phyloP scores from a whole-genome alignment of 2,329 filamentous ascomycete species.

The Aciculosporium take region DNA sequence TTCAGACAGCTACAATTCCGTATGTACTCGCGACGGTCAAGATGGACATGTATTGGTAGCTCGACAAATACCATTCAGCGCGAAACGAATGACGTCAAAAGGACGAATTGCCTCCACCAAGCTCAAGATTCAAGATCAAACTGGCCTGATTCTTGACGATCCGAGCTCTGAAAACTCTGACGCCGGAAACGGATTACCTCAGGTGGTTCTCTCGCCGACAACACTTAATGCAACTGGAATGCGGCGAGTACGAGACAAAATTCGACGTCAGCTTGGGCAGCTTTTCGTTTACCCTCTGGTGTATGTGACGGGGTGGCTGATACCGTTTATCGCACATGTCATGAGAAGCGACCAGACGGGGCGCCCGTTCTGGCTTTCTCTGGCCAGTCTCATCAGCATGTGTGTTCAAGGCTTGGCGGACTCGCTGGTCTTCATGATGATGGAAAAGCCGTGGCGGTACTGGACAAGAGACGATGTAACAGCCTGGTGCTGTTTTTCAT shows the following conservation, averaged over 20 bases:
- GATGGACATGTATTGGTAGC: not conserved
- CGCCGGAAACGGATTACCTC: slow-evolving; percentile 8
- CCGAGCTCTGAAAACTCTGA: slow-evolving; percentile 1
- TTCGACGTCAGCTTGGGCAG: slow-evolving; percentile 53
- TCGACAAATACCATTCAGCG: not conserved
- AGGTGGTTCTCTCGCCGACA: slow-evolving; percentile 8
- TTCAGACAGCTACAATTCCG: not conserved
- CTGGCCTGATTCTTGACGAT: not conserved
- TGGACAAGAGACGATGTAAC: slow-evolving; percentile 5
- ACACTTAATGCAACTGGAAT: slow-evolving; percentile 16
- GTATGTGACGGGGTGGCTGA: slow-evolving; percentile 58
- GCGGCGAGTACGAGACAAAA: slow-evolving; percentile 33
- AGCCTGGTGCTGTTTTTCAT: not conserved
- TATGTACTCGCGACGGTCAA: not conserved
- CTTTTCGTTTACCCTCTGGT: slow-evolving; percentile 64
- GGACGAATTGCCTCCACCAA: too few relatives aligned
- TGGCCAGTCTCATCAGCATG: slow-evolving; percentile 43
- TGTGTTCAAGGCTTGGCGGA: slow-evolving; percentile 54
- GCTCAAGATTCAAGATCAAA: not conserved
- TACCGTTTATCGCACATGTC: slow-evolving; percentile 54
- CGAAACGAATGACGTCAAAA: not conserved
- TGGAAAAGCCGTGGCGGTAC: slow-evolving; percentile 54
- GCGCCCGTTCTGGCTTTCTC: slow-evolving; percentile 41
- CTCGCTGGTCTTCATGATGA: slow-evolving; percentile 50
- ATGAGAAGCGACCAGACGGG: slow-evolving; percentile 18